Percentiles rank a stretch among this genome's conserved stretches.
Conservation (phyloP, 192 early-diverging fungal species). For the Gryganskiella cystojenkinii region DNA sequence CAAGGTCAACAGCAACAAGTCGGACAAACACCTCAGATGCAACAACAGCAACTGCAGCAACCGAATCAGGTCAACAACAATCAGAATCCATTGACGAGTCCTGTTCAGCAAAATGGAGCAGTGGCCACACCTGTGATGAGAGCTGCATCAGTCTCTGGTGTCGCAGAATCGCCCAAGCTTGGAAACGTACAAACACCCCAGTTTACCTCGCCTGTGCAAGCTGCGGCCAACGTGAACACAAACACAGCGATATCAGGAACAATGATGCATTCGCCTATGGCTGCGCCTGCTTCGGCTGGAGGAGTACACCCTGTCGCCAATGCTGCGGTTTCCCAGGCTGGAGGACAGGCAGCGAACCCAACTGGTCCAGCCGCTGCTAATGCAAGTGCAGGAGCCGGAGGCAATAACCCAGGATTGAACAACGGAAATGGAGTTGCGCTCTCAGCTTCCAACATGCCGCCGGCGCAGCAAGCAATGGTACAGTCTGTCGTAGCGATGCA, state of each 20-base stretch:
- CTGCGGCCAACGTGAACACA: conserved; percentile 28
- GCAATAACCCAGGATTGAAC: background rate
- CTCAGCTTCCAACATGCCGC: conserved; percentile 15
- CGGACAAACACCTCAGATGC: background rate
- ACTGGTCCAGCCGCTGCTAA: background rate
- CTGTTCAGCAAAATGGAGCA: conserved; percentile 22
- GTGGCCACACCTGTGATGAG: conserved; percentile 37
- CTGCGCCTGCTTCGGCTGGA: conserved; percentile 14
- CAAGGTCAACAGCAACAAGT: background rate
- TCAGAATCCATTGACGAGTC: conserved; percentile 38
- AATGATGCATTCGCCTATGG: conserved; percentile 20
- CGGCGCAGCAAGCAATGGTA: conserved; percentile 19
- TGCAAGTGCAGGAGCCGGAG: background rate
- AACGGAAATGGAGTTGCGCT: background rate
- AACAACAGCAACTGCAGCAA: conserved; percentile 21
- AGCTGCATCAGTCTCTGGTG: conserved; percentile 20
- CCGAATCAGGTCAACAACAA: conserved; percentile 16
- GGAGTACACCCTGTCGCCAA: conserved; percentile 13
- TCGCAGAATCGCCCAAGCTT: conserved; percentile 27
- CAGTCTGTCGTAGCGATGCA: conserved; percentile 35
- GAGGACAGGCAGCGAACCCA: too few species aligned
- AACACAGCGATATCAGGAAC: background rate
- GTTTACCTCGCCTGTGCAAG: conserved; percentile 37
- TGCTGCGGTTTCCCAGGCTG: background rate
- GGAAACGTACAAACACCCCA: conserved; percentile 27